These are phyloP conservation scores for Boletus coccyginus DNA, from an alignment of 768 basidiomycete species.

Conservation along the genomic window DNA sequence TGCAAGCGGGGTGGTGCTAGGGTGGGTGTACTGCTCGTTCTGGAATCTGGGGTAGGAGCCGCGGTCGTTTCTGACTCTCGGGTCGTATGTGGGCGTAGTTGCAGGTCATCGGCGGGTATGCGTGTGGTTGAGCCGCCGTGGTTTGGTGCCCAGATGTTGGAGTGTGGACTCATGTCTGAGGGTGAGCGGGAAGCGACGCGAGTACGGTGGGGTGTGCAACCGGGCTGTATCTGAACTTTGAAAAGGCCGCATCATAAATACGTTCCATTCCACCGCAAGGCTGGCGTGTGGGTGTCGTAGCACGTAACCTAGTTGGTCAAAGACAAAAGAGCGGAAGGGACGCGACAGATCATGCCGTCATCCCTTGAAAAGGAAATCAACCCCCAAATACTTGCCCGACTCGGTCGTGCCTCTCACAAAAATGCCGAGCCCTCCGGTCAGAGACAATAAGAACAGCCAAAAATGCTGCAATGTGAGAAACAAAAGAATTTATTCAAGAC, in stretches of 20 bases:
- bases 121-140: constrained; percentile 1
- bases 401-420: not conserved
- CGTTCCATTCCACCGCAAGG: constrained; percentile 9
- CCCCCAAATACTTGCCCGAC: constrained; percentile 4
- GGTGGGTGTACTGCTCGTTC: constrained; percentile 18
- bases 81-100: constrained; percentile 22
- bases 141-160: constrained; percentile 8
- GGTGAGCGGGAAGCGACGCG: not conserved
- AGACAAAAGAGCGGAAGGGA: constrained; percentile 26
- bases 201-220: constrained; percentile 10
- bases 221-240: not conserved
- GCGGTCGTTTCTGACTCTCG: constrained; percentile 22
- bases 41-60: constrained; percentile 12
- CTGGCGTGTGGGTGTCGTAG: constrained; percentile 5
- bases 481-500: constrained; percentile 10
- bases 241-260: constrained; percentile 22
- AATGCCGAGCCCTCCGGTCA: not conserved
- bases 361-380: constrained; percentile 1
- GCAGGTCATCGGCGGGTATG: constrained; percentile 16
- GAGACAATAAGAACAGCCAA: constrained; percentile 27
- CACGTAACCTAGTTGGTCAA: constrained; percentile 20
- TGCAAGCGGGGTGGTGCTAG: constrained; percentile 19
- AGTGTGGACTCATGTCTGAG: constrained; percentile 15
- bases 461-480: constrained; percentile 14
- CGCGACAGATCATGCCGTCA: not conserved